Base-by-base conservation (phyloP, 2,329 filamentous ascomycete species). In the Penicillium sp. region DNA sequence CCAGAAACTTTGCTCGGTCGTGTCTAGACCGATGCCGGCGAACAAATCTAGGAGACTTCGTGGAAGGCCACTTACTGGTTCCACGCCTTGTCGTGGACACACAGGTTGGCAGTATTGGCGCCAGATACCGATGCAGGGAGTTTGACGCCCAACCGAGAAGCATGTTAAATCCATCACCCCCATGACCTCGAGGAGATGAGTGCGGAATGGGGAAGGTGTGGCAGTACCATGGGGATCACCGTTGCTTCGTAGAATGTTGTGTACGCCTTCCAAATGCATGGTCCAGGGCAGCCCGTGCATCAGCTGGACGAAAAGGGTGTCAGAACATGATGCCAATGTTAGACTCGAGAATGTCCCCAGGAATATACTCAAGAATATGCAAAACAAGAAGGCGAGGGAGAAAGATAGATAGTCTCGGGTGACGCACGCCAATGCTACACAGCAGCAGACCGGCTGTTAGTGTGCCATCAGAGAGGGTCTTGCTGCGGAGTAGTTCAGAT, bases 241-340 rank as follows among this genome's bases (percentile, higher is more conserved):
- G 4, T 50, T 42, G 15, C 38, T 45, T 33, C 53, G 48, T 2
- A 60, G 39, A 10, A 61, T 54, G n/a, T 44, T 53, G 38, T 60
- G 47, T 49, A 61, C 58, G 10, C 57, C 57, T 42, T 55, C 50
- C 2, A 61, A 37, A 35, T 61, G 59, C 41, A 60, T 51, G 2
- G 54, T 56, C 57, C 57, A 61, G 1, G 56, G 50, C 6, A 55
- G 30, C 3, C 56, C 56, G 18, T 57, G 56, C 41, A 59, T 49
- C 14, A 55, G 27, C 56, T 60, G n/a, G 15, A 35, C 12, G 5
- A 10, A 4, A 15, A 25, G 15, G 4, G 18, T 2, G 28, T 42
- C 10, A 46, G 39, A 37, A 28, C 25, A 1, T 27, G n/a, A n/a
- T n/a, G n/a, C n/a, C n/a, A n/a, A n/a, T n/a, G n/a, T n/a, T n/a